Conservation (phyloP, 2,329 filamentous ascomycete species). For the Tolypocladium capitatum region DNA sequence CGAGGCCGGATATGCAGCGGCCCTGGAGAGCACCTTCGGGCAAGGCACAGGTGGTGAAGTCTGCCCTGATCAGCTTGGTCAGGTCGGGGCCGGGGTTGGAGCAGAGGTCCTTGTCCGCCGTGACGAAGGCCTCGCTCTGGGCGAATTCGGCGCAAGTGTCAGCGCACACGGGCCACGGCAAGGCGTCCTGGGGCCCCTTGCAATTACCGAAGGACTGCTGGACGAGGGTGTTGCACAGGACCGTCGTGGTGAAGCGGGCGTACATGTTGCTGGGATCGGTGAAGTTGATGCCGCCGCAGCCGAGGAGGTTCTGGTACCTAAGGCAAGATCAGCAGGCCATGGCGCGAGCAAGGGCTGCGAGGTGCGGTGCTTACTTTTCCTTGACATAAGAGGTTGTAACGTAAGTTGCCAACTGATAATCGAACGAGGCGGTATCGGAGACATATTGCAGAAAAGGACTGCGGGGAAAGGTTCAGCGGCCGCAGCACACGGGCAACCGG, state of each 20-base stretch:
- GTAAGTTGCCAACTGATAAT: constrained; percentile 59
- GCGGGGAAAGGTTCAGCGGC: constrained; percentile 1
- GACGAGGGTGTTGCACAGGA: constrained; percentile 86
- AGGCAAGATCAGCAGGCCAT: not conserved
- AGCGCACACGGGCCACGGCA: constrained; percentile 64
- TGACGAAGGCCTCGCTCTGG: constrained; percentile 75
- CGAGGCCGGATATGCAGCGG: constrained; percentile 61
- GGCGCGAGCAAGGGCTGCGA: not conserved
- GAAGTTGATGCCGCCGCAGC: constrained; percentile 65
- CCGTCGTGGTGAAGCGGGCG: constrained; percentile 82
- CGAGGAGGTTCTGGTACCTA: constrained; percentile 72
- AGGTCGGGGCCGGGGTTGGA: constrained; percentile 50
- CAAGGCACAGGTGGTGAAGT: constrained; percentile 80
- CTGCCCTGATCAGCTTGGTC: constrained; percentile 68
- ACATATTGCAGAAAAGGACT: constrained; percentile 82
- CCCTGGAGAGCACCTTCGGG: constrained; percentile 65
- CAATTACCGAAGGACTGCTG: constrained; percentile 73
- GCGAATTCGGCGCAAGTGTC: constrained; percentile 80
- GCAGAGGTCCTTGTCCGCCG: constrained; percentile 62
- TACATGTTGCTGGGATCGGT: constrained; percentile 72
- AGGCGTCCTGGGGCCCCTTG: constrained; percentile 46
- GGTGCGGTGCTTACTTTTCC: constrained; percentile 48
- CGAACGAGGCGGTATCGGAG: constrained; percentile 63
- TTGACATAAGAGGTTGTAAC: constrained; percentile 62
- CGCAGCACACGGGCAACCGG: not conserved